A percentile compares a stretch with the other conserved stretches of the same genome.
Conservation (phyloP, 164 flowering plant genomes). For the Aristolochia fimbriata region DNA sequence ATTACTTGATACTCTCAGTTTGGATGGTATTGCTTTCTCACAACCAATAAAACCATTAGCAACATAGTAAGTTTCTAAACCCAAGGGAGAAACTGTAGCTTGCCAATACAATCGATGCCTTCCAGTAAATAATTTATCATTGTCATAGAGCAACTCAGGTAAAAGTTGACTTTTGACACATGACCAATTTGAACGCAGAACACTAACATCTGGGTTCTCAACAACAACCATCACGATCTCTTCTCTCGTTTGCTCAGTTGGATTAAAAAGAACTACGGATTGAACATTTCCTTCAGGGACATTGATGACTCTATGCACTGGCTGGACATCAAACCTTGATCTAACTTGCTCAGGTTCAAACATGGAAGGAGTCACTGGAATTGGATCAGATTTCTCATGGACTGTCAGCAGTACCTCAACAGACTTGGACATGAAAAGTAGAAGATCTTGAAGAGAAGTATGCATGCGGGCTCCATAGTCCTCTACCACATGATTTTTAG, state of each 20-base stretch:
- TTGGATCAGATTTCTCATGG: slow-evolving; percentile 60
- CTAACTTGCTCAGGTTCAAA: slow-evolving; percentile 74
- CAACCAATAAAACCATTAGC: slow-evolving; percentile 70
- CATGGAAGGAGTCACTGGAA: slow-evolving; percentile 28
- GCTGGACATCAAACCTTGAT: slow-evolving; percentile 78
- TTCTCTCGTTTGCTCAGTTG: slow-evolving; percentile 75
- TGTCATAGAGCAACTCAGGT: slow-evolving; percentile 75
- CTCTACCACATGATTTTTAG: slow-evolving; percentile 87
- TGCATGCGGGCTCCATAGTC: slow-evolving; percentile 96
- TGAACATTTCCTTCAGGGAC: slow-evolving; percentile 58
- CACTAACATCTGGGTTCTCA: slow-evolving; percentile 55
- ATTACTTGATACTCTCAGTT: slow-evolving; percentile 30
- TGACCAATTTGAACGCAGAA: slow-evolving; percentile 82
- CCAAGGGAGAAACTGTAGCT: slow-evolving; percentile 82
- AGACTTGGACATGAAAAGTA: slow-evolving; percentile 89
- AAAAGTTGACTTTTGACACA: slow-evolving; percentile 81
- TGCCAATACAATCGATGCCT: slow-evolving; percentile 84
- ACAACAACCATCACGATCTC: slow-evolving; percentile 87
- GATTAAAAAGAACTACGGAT: slow-evolving; percentile 71
- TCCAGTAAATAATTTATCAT: slow-evolving; percentile 53
- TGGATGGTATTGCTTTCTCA: slow-evolving; percentile 70
- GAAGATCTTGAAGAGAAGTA: slow-evolving; percentile 79
- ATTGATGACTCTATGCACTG: slow-evolving; percentile 48
- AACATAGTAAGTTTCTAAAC: slow-evolving; percentile 77
- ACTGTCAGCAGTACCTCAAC: slow-evolving; percentile 69